A percentile compares a stretch with the other conserved stretches of the same genome.
phyloP scores from a whole-genome alignment of 2,329 filamentous ascomycete genomes.

The Alternaria arbusti region DNA sequence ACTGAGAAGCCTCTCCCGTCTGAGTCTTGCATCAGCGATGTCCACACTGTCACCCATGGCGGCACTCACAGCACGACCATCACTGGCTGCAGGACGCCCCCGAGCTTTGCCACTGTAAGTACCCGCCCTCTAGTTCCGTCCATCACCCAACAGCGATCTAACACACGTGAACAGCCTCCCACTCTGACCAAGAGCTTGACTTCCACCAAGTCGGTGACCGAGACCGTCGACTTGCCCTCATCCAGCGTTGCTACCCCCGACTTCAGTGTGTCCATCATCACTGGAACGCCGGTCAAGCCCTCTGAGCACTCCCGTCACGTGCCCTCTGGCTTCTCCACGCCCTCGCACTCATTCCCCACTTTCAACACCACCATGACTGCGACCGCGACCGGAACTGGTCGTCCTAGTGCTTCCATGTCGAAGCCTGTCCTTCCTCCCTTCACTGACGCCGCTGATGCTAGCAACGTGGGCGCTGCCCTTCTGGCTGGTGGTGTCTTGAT shows the following conservation, averaged over 20 bases:
- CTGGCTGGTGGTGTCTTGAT: slow-evolving; percentile 4
- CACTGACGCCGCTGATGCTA: slow-evolving; percentile 7
- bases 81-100: neutral
- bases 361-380: neutral
- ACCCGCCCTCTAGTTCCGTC: rapidly evolving
- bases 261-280: neutral
- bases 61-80: neutral
- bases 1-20: neutral
- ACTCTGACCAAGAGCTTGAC: neutral
- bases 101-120: neutral
- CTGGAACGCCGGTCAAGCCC: neutral
- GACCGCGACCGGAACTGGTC: neutral
- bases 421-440: neutral
- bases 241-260: neutral
- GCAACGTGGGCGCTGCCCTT: neutral
- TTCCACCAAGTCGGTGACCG: neutral
- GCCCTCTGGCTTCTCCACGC: neutral
- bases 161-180: neutral
- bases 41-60: neutral
- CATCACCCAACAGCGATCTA: neutral
- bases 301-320: neutral
- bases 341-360: neutral
- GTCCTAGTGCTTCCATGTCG: slow-evolving; percentile 1
- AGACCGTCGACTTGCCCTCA: neutral
- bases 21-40: neutral